A percentile compares a stretch with the other conserved stretches of the same genome.
These are phyloP conservation scores for Xerocomus amazonicus DNA, from an alignment of 1,284 basidiomycete genomes.

Conservation along the genomic window DNA sequence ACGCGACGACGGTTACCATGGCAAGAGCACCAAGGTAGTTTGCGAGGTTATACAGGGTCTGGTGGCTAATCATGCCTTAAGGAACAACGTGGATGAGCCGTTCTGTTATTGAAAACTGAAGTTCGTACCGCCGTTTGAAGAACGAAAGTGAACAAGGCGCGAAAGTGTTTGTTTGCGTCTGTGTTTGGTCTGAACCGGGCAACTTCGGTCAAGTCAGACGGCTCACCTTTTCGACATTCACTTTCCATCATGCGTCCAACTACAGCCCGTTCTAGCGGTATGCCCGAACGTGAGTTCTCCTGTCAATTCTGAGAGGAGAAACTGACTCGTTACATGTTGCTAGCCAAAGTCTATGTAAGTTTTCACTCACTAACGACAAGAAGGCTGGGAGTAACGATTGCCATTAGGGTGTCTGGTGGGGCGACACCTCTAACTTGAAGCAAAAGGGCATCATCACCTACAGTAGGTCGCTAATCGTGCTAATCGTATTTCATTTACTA, in stretches of 20 bases:
- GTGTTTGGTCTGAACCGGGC: slow-evolving; percentile 29
- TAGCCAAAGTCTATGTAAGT: slow-evolving; percentile 69
- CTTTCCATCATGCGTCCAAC: slow-evolving; percentile 64
- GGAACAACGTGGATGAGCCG: background rate
- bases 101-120: background rate
- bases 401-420: slow-evolving; percentile 88
- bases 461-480: slow-evolving; percentile 51
- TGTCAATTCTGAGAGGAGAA: background rate
- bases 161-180: slow-evolving; percentile 28
- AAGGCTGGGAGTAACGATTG: slow-evolving; percentile 12
- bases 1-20: slow-evolving; percentile 79
- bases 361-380: background rate
- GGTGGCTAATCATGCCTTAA: slow-evolving; percentile 62
- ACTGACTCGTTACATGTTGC: slow-evolving; percentile 10
- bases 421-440: slow-evolving; percentile 64
- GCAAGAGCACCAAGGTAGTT: slow-evolving; percentile 81
- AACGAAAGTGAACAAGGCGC: background rate
- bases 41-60: slow-evolving; percentile 77
- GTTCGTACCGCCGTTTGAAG: slow-evolving; percentile 14
- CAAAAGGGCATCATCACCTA: slow-evolving; percentile 82
- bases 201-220: slow-evolving; percentile 28
- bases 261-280: slow-evolving; percentile 36
- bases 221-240: slow-evolving; percentile 1
- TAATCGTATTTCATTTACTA: slow-evolving; percentile 1
- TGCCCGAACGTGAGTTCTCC: slow-evolving; percentile 69